A percentile compares a stretch with the other conserved stretches of the same genome.
Evolutionary conservation across 2,329 filamentous ascomycete species (phyloP).

Genomic region (Teratosphaeria zuluensis): DNA sequence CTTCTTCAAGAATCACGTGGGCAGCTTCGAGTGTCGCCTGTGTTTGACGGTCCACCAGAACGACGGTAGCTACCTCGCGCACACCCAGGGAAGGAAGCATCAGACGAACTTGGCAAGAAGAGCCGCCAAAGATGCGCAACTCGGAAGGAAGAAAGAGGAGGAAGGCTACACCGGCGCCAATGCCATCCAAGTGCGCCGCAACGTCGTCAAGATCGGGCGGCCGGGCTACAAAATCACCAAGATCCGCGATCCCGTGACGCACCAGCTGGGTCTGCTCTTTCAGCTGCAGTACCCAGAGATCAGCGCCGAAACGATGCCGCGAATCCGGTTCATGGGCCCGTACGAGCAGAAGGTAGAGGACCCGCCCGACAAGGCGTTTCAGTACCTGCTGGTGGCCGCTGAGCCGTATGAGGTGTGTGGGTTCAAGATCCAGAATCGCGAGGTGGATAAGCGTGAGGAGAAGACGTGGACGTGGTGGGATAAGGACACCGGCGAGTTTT

Average conservation of each 20-base stretch:
- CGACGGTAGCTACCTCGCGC: slow-evolving; percentile 95
- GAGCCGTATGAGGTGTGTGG: slow-evolving; percentile 97
- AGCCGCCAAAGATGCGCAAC: slow-evolving; percentile 88
- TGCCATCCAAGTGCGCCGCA: slow-evolving; percentile 59
- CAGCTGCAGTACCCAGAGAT: slow-evolving; percentile 95
- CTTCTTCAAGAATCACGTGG: slow-evolving; percentile 99
- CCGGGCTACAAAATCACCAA: slow-evolving; percentile 98
- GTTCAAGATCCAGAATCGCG: slow-evolving; percentile 89
- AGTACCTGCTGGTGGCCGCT: slow-evolving; percentile 89
- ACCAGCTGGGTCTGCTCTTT: slow-evolving; percentile 87
- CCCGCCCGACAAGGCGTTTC: slow-evolving; percentile 78
- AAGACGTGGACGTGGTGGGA: slow-evolving; percentile 94
- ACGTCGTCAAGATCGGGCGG: slow-evolving; percentile 87
- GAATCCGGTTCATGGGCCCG: slow-evolving; percentile 94
- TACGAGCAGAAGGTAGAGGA: slow-evolving; percentile 95
- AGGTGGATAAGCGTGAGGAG: slow-evolving; percentile 82
- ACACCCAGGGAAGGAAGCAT: slow-evolving; percentile 97
- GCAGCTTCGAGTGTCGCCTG: slow-evolving; percentile 93
- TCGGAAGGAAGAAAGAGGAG: slow-evolving; percentile 53
- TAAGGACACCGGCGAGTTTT: slow-evolving; percentile 90
- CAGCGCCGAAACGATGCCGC: slow-evolving; percentile 60
- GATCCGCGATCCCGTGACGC: slow-evolving; percentile 75
- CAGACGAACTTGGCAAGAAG: slow-evolving; percentile 95
- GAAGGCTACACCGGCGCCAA: slow-evolving; percentile 65
- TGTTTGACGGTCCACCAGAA: slow-evolving; percentile 98